Base-by-base conservation (phyloP, 345 rosid species). In the Chamaenerion angustifolium region DNA sequence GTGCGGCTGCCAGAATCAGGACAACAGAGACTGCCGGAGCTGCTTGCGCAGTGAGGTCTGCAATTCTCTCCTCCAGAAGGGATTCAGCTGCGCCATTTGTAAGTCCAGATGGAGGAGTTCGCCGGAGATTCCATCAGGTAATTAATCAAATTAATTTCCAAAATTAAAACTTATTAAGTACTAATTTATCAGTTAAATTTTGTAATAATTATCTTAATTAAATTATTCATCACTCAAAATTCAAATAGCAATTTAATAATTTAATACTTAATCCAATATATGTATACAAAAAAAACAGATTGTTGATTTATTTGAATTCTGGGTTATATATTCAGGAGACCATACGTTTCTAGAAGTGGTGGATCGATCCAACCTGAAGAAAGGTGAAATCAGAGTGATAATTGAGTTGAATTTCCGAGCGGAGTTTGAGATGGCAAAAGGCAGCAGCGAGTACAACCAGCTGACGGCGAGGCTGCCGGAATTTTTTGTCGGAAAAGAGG, bases 101-200 rank as follows among this genome's bases (percentile, higher is more conserved):
- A 79, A 74, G 54, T 90, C 97, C 12, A 81, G 81, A 58, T 85
- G 98, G 98, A 78, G 59, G 71, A 78, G 84, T 64, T 64, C 82
- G 18, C 65, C 63, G 3, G 82, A 64, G 14, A 76, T 81, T 51
- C 95, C 85, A 9, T 58, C 97, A 62, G 92, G 95, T 87, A 72
- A 27, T 37, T 16, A 46, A 35, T 31, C 8, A 54, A 40, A 16
- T 12, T 13, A 11, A 8, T 31, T 18, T 16, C 21, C 10, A 15
- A 10, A 17, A 21, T 21, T 21, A n/a, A n/a, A n/a, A n/a, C n/a
- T n/a, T n/a, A n/a, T n/a, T n/a, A n/a, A n/a, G n/a, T n/a, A n/a
- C n/a, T n/a, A n/a, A n/a, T n/a, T n/a, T n/a, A n/a, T n/a, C n/a
- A n/a, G n/a, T 17, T 10, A n/a, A 21, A n/a, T 45, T 14, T 51